phyloP scores from a whole-genome alignment of 495 filamentous ascomycete species.

The Aspergillus homomorphus region DNA sequence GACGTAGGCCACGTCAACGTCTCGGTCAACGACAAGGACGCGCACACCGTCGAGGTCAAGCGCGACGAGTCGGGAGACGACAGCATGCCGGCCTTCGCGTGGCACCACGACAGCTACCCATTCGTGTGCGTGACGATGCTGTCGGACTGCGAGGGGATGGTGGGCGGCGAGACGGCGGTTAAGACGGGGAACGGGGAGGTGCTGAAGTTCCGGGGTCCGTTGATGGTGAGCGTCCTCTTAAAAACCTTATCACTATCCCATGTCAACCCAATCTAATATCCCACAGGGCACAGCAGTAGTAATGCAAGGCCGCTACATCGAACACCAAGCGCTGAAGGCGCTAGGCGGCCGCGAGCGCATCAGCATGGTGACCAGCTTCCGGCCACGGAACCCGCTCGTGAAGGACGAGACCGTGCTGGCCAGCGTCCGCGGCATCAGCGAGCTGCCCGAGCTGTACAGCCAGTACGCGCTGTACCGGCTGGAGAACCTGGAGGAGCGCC shows the following conservation, averaged over 20 bases:
- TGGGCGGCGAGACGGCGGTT: conserved; percentile 70
- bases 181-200: conserved; percentile 57
- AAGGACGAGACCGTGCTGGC: conserved; percentile 63
- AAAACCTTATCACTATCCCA: too few species aligned
- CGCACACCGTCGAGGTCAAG: conserved; percentile 38
- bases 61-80: conserved; percentile 25
- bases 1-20: conserved; percentile 74
- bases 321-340: conserved; percentile 63
- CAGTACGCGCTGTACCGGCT: conserved; percentile 68
- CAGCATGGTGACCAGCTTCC: conserved; percentile 70
- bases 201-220: conserved; percentile 65
- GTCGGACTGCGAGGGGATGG: conserved; percentile 66
- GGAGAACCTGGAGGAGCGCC: conserved; percentile 61
- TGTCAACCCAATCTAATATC: too few species aligned
- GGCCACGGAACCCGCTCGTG: conserved; percentile 53
- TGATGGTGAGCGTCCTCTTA: conserved; percentile 49
- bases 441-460: conserved; percentile 62
- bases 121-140: conserved; percentile 79
- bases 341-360: conserved; percentile 64
- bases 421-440: conserved; percentile 60
- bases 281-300: conserved; percentile 62
- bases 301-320: conserved; percentile 69
- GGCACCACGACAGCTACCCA: conserved; percentile 73
- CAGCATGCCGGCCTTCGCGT: conserved; percentile 57
- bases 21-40: conserved; percentile 50